Base-by-base conservation (phyloP, 257 asterid genomes). In the Thymus mandschuricus region DNA sequence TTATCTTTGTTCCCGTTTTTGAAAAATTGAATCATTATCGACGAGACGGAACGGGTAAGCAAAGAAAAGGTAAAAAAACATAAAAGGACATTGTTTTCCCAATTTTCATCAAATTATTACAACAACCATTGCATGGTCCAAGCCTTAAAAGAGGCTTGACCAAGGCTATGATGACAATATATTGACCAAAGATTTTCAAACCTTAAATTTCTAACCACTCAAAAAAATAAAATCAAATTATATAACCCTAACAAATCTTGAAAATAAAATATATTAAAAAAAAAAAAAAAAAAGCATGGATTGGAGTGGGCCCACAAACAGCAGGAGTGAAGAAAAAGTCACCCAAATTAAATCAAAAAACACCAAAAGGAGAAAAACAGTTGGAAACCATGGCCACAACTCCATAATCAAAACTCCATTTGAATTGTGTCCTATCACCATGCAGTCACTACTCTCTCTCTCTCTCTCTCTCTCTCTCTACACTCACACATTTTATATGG, bases 341-440 rank as follows among this genome's bases (percentile, higher is more conserved):
- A 66, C 73, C 64, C 80, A 63, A 79, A 75, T 66, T 33, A 44
- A 38, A 38, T 38, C 6, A 38, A 38, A 68, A 78, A 43, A 70
- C 71, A 56, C 64, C 69, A 74, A 74, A 78, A 72, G 49, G 78
- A 57, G 69, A 62, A 70, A 38, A 75, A 77, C 80, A 80, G 86
- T 81, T 83, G 87, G 78, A 72, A 68, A 78, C 75, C 82, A 74
- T 74, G 10, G 69, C 79, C 77, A 73, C 62, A 73, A 62, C 40
- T 29, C 10, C 10, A 5, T 69, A 63, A 60, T 33, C 64, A 65
- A 60, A 64, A 54, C 68, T 72, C 80, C 79, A 75, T 86, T 87
- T 87, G 96, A 89, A 89, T 89, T 82, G 60, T 71, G 71, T 78
- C 80, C 73, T 76, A 60, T 80, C 50, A 68, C 78, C 86, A 87